A percentile compares a stretch with the other conserved stretches of the same genome.
phyloP scores from a whole-genome alignment of 2,329 filamentous ascomycete species.

The Orbilia ellipsospora region DNA sequence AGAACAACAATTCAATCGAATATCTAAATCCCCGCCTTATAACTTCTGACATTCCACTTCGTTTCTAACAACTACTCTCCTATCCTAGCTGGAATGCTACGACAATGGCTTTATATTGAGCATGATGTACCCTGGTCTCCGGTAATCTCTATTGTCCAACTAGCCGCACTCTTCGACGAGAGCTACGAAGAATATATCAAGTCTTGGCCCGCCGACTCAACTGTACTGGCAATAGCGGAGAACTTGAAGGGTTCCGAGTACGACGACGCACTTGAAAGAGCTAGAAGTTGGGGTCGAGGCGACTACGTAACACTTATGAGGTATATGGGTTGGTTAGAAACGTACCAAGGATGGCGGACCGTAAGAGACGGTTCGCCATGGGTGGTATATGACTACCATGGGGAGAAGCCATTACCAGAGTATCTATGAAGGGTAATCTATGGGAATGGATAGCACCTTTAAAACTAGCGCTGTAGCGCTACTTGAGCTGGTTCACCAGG shows the following conservation, averaged over 20 bases:
- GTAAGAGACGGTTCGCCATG: slow-evolving; percentile 38
- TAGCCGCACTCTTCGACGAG: slow-evolving; percentile 39
- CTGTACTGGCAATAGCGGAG: slow-evolving; percentile 22
- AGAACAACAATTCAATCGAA: background rate
- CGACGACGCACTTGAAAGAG: slow-evolving; percentile 17
- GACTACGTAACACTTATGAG: slow-evolving; percentile 13
- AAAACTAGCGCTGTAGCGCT: background rate
- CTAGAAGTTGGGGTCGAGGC: slow-evolving; percentile 18
- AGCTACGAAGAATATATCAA: slow-evolving; percentile 18
- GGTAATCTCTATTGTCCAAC: slow-evolving; percentile 36
- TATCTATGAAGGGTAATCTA: slow-evolving; percentile 1
- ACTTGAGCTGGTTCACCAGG: background rate
- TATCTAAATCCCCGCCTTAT: no score
- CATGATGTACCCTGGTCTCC: slow-evolving; percentile 39
- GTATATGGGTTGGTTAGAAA: slow-evolving; percentile 36
- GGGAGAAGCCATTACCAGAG: slow-evolving; percentile 3
- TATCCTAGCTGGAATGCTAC: slow-evolving; percentile 37
- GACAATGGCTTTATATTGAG: slow-evolving; percentile 34
- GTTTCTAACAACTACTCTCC: background rate
- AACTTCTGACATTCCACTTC: background rate
- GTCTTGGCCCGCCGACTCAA: slow-evolving; percentile 29
- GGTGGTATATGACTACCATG: slow-evolving; percentile 46
- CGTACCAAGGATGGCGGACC: slow-evolving; percentile 13
- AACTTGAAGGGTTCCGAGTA: slow-evolving; percentile 16
- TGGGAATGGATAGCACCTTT: background rate